phyloP scores from a whole-genome alignment of 1,284 basidiomycete species.

The Acaromyces ingoldii region DNA sequence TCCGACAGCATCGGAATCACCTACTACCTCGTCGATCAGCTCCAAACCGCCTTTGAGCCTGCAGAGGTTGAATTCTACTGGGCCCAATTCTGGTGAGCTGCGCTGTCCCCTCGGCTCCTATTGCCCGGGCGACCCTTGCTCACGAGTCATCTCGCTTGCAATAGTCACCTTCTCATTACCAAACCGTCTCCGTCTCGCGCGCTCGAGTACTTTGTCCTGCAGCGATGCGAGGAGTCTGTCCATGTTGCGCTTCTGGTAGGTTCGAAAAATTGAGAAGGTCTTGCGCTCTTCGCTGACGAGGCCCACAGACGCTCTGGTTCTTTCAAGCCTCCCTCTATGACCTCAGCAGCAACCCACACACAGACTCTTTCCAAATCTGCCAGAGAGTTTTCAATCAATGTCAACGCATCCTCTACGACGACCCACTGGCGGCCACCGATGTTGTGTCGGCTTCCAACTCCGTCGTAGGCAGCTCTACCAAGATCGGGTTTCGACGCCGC shows the following conservation, averaged over 20 bases:
- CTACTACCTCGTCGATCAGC: constrained; percentile 45
- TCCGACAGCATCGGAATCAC: constrained; percentile 50
- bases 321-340: constrained; percentile 48
- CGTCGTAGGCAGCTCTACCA: constrained; percentile 47
- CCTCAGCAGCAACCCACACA: constrained; percentile 55
- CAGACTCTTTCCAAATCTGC: constrained; percentile 82
- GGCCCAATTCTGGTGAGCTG: constrained; percentile 40
- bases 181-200: constrained; percentile 41
- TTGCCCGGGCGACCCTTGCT: not conserved
- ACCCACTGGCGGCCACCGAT: constrained; percentile 53
- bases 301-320: constrained; percentile 43
- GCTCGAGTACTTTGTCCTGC: constrained; percentile 43
- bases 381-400: constrained; percentile 86
- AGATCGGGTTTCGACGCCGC: constrained; percentile 6
- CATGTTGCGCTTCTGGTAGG: constrained; percentile 42
- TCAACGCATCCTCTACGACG: constrained; percentile 94
- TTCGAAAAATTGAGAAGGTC: not conserved
- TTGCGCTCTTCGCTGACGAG: not conserved
- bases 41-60: constrained; percentile 31
- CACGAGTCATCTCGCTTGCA: not conserved
- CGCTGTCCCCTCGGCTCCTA: not conserved
- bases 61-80: constrained; percentile 50
- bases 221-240: constrained; percentile 43
- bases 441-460: constrained; percentile 8
- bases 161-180: constrained; percentile 44